Evolutionary conservation across 1,139 yeast genomes (phyloP).

Genomic region (Magnusiomyces ingens): DNA sequence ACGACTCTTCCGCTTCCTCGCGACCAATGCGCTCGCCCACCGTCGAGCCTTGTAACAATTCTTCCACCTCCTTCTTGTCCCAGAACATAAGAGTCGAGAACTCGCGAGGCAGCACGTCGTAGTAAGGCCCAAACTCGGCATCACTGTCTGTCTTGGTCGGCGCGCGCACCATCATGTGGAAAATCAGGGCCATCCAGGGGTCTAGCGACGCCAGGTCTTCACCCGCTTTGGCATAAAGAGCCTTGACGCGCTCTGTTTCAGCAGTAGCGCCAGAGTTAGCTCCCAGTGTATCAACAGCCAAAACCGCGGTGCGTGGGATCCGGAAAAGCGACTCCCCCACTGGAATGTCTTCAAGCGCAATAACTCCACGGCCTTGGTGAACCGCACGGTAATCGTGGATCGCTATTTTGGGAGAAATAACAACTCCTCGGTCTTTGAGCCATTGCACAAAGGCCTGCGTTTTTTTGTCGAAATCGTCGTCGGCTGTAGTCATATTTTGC

Average conservation of each 20-base stretch:
- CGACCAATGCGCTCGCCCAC: conserved; percentile 66
- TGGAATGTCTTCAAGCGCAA: conserved; percentile 56
- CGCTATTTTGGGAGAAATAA: conserved; percentile 48
- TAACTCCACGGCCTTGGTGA: conserved; percentile 72
- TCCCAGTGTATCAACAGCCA: conserved; percentile 48
- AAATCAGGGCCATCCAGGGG: conserved; percentile 74
- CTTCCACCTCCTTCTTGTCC: conserved; percentile 43
- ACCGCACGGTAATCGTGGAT: conserved; percentile 52
- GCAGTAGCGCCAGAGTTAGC: conserved; percentile 26
- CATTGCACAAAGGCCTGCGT: conserved; percentile 46
- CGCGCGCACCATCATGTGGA: conserved; percentile 45
- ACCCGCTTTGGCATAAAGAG: conserved; percentile 19
- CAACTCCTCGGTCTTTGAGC: conserved; percentile 44
- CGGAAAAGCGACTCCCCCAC: conserved; percentile 58
- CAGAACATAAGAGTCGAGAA: conserved; percentile 79
- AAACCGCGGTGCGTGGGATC: conserved; percentile 52
- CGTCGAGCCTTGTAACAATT: conserved; percentile 64
- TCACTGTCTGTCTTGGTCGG: conserved; percentile 38
- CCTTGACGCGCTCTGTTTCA: conserved; percentile 39
- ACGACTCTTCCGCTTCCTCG: conserved; percentile 58
- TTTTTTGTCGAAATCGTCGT: conserved; percentile 27
- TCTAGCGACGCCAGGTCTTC: conserved; percentile 16
- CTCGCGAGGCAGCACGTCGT: conserved; percentile 56
- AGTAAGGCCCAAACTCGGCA: conserved; percentile 58
- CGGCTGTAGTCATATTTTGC: conserved; percentile 5